Base-by-base conservation (phyloP, 306 rosid species). In the Quercus bicolor region DNA sequence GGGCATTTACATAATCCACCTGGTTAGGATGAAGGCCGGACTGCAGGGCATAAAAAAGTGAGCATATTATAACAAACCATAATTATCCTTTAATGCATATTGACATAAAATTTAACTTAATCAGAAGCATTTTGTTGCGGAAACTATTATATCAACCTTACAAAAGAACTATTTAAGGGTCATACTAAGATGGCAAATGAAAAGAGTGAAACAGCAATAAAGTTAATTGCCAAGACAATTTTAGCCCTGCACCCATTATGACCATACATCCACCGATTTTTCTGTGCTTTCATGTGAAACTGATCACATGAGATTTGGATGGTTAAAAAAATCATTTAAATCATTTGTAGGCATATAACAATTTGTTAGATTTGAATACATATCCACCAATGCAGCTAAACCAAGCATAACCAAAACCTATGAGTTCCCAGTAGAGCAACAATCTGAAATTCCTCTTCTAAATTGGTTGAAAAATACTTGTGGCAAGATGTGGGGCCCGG, bases 1-100 rank as follows among this genome's bases (percentile, higher is more conserved):
- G 97, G 6, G 98, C 98, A 86, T 95, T 91, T 70, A 95, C 80
- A 84, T 95, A 95, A 81, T 90, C 91, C 80, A 95, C 91, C 74
- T 95, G 90, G 68, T 85, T 82, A 75, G 92, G 92, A 78, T 85
- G 88, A 79, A 95, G 85, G 77, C 94, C 97, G 26, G 98, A 91
- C 98, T 91, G 90, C 81, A 85, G 72, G 74, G 75, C 80, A 88
- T 70, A 15, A 74, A 72, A 88, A 78, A 45, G 19, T 37, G 60
- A 29, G 62, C 45, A 72, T 52, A 68, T 77, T 69, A 68, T 53
- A 34, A 71, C 4, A 72, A 74, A 66, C 33, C 23, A 8, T 21
- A 6, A 34, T 33, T 24, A 81, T 43, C 34, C 71, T 55, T 56
- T 14, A 37, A 76, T 53, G 19, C 61, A 28, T 55, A 26, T 53